Conservation (phyloP, 495 filamentous ascomycete species). For the Annulohypoxylon nitens region DNA sequence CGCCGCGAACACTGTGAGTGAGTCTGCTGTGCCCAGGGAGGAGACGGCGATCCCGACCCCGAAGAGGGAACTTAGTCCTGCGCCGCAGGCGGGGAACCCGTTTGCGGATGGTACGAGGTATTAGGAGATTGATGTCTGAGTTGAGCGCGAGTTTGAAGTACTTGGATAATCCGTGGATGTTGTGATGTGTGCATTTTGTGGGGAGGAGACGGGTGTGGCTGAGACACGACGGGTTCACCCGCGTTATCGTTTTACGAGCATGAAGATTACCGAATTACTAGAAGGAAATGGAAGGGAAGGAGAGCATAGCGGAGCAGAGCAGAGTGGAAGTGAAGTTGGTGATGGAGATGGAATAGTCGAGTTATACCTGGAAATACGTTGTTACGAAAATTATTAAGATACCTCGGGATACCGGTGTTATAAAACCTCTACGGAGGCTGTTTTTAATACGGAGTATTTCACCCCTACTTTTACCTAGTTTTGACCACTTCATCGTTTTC, state of each 20-base stretch:
- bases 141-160: not conserved
- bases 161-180: not conserved
- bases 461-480: not conserved
- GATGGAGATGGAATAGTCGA: not conserved
- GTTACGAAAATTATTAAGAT: conserved; percentile 10
- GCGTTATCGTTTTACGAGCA: not conserved
- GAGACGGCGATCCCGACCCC: not conserved
- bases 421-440: not conserved
- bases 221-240: not conserved
- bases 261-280: not conserved
- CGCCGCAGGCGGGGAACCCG: conserved; percentile 20
- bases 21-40: not conserved
- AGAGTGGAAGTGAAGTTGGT: not conserved
- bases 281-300: not conserved
- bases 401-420: conserved; percentile 5
- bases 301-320: not conserved
- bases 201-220: not conserved
- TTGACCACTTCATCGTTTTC: not conserved
- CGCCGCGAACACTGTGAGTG: conserved; percentile 51
- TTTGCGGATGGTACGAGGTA: conserved; percentile 26
- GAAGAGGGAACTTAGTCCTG: conserved; percentile 15
- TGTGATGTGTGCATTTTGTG: not conserved
- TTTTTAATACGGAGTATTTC: conserved; percentile 6
- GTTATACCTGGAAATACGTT: not conserved
- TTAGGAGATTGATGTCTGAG: not conserved